Percentiles rank a stretch among this genome's conserved stretches.
These are phyloP conservation scores for Daphne laureola DNA, from an alignment of 441 rosid genomes.

Conservation along the genomic window DNA sequence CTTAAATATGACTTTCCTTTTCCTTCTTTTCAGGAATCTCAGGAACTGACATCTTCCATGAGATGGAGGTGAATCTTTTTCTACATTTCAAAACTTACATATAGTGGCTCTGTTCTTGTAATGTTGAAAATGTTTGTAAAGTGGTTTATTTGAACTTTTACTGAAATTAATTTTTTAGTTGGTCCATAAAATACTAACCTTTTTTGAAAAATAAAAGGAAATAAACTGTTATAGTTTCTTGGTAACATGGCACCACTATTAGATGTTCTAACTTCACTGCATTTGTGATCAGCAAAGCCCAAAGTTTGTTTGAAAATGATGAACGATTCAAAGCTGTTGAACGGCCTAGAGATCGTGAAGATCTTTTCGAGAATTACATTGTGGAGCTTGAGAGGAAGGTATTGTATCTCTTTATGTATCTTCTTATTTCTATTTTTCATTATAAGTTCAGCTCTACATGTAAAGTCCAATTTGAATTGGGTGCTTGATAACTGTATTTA, in stretches of 20 bases:
- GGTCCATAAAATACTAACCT: too few relatives aligned
- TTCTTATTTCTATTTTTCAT: background rate
- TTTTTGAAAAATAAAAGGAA: too few relatives aligned
- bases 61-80: slow-evolving; percentile 75
- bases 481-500: too few relatives aligned
- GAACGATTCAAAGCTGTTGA: slow-evolving; percentile 96
- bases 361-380: slow-evolving; percentile 77
- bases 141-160: too few relatives aligned
- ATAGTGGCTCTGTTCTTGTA: background rate
- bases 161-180: too few relatives aligned
- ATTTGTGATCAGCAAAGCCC: slow-evolving; percentile 64
- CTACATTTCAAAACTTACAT: slow-evolving; percentile 7
- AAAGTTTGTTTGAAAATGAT: slow-evolving; percentile 82
- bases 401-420: slow-evolving; percentile 8
- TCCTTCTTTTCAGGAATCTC: slow-evolving; percentile 59
- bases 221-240: slow-evolving; percentile 3
- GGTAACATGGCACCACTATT: slow-evolving; percentile 15
- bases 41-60: slow-evolving; percentile 72
- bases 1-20: slow-evolving; percentile 16
- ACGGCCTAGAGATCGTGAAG: slow-evolving; percentile 79
- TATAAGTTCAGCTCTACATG: too few relatives aligned
- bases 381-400: slow-evolving; percentile 97
- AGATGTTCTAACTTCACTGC: slow-evolving; percentile 21
- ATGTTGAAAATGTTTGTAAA: too few relatives aligned
- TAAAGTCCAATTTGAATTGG: too few relatives aligned